These are phyloP conservation scores for Paramecium sexaurelia DNA, from an alignment of 73 alveolate genomes.

Conservation along the genomic window DNA sequence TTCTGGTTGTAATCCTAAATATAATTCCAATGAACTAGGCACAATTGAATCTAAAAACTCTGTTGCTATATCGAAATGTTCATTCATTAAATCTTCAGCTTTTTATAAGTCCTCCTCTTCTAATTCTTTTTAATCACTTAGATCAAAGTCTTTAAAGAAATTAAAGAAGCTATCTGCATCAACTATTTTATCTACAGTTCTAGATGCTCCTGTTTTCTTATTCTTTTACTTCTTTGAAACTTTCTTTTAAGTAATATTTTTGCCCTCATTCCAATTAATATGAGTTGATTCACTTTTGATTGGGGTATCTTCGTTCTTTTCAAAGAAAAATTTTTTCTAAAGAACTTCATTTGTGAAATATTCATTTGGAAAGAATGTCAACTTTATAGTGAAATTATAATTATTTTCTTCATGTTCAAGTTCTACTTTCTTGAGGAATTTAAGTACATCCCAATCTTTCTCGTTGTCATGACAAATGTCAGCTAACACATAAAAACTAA, in stretches of 20 bases:
- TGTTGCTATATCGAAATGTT: slow-evolving; percentile 85
- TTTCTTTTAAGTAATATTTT: slow-evolving; percentile 84
- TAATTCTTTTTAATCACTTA: slow-evolving; percentile 79
- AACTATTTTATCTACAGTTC: slow-evolving; percentile 78
- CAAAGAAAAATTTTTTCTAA: slow-evolving; percentile 73
- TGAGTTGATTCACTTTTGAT: slow-evolving; percentile 85
- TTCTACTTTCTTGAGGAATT: not conserved
- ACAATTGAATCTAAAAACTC: slow-evolving; percentile 89
- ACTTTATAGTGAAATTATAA: slow-evolving; percentile 79
- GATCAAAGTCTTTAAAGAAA: slow-evolving; percentile 84
- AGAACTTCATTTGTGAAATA: slow-evolving; percentile 86
- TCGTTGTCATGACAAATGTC: not conserved
- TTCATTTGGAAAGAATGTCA: slow-evolving; percentile 89
- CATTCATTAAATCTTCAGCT: slow-evolving; percentile 73
- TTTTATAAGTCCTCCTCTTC: slow-evolving; percentile 87
- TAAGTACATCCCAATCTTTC: slow-evolving; percentile 27
- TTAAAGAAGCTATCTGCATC: slow-evolving; percentile 85
- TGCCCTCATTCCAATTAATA: slow-evolving; percentile 92
- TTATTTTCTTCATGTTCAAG: slow-evolving; percentile 64
- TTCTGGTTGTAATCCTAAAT: slow-evolving; percentile 85
- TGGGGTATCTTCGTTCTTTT: slow-evolving; percentile 76
- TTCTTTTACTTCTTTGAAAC: slow-evolving; percentile 90
- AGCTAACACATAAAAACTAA: not conserved
- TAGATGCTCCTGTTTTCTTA: slow-evolving; percentile 85
- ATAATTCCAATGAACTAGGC: slow-evolving; percentile 92